Percentiles rank a stretch among this genome's conserved stretches.
Evolutionary conservation across 192 early-diverging fungal genomes (phyloP).

Genomic region (Rhizophagus clarus): DNA sequence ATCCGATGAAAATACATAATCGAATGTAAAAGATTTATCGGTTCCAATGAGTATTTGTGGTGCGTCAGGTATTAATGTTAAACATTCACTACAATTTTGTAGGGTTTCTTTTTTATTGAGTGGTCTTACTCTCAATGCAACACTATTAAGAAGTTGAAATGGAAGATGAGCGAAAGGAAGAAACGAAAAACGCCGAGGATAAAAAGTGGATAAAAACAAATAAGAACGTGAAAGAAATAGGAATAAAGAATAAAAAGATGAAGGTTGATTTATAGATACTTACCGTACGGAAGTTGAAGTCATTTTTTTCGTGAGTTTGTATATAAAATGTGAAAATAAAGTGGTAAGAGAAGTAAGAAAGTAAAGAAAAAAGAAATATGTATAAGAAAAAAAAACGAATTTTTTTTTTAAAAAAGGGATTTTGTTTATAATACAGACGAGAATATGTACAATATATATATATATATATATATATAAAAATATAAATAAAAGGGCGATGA

Average conservation of each 20-base stretch:
- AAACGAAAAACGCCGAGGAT: background rate
- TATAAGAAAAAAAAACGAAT: background rate
- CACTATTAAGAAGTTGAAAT: slow-evolving; percentile 41
- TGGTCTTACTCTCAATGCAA: slow-evolving; percentile 81
- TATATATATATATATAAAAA: too few species aligned
- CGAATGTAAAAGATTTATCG: slow-evolving; percentile 69
- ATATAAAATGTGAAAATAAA: background rate
- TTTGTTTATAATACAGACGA: background rate
- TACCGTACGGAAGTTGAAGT: slow-evolving; percentile 28
- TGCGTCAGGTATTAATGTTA: slow-evolving; percentile 58
- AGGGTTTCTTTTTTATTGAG: slow-evolving; percentile 75
- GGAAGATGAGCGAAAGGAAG: background rate
- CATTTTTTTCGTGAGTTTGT: background rate
- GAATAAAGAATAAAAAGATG: background rate
- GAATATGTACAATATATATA: too few species aligned
- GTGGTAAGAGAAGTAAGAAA: background rate
- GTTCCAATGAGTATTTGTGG: slow-evolving; percentile 66
- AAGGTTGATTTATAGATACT: background rate
- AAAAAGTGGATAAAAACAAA: background rate
- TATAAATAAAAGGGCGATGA: too few species aligned
- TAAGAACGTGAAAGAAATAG: background rate
- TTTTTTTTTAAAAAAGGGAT: background rate
- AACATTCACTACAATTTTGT: slow-evolving; percentile 60
- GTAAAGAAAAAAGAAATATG: background rate
- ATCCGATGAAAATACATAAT: slow-evolving; percentile 64